Evolutionary conservation across 129 eudicot genomes (phyloP).

Genomic region (Lactuca saligna): DNA sequence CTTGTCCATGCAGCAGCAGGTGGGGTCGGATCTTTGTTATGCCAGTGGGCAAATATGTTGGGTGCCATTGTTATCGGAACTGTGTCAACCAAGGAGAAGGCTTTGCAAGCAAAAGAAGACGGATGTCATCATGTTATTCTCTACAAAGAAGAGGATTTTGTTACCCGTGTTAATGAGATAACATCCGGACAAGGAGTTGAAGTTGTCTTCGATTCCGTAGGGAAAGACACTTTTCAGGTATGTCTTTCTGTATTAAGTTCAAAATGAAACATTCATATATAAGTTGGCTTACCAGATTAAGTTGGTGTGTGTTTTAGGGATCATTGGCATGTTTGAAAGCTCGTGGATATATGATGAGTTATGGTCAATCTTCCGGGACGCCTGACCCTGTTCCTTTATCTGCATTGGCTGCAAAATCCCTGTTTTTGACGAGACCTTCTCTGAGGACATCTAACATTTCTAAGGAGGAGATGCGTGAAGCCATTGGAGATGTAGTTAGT

Average conservation of each 20-base stretch:
- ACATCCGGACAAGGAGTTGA: constrained; percentile 75
- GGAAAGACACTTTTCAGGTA: constrained; percentile 83
- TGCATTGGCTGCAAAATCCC: constrained; percentile 49
- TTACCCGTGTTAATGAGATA: constrained; percentile 62
- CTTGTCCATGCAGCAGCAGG: constrained; percentile 87
- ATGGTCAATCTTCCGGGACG: constrained; percentile 70
- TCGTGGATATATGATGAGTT: constrained; percentile 69
- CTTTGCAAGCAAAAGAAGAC: constrained; percentile 76
- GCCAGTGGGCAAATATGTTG: constrained; percentile 79
- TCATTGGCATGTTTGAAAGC: constrained; percentile 69
- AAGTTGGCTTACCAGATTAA: not conserved
- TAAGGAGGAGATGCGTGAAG: constrained; percentile 55
- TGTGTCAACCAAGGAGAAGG: constrained; percentile 73
- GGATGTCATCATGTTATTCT: constrained; percentile 76
- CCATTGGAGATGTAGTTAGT: constrained; percentile 51
- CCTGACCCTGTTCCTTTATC: constrained; percentile 63
- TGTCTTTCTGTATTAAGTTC: not conserved
- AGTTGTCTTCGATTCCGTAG: constrained; percentile 89
- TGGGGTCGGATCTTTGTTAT: constrained; percentile 69
- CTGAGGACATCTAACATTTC: constrained; percentile 52
- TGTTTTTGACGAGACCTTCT: constrained; percentile 66
- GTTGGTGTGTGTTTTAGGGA: constrained; percentile 49
- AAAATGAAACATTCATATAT: not conserved
- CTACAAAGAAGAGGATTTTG: constrained; percentile 75
- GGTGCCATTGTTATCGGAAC: constrained; percentile 85